Evolutionary conservation across 805 yeast species (phyloP), one percentile per base, ranked within the genome.

Genomic region (Ogataea paraovalis): DNA sequence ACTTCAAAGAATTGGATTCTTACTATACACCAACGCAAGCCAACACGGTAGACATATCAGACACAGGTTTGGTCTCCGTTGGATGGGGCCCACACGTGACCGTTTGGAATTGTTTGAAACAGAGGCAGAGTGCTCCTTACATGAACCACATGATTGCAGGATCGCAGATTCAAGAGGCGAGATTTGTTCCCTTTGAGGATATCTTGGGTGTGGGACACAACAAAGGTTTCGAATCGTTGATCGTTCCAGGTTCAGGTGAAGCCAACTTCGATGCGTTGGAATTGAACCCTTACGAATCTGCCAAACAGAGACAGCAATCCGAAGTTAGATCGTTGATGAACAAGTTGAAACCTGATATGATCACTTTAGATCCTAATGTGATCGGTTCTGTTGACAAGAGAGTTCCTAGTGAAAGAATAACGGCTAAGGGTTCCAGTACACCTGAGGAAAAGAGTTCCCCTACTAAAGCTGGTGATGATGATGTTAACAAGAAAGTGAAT

Each of bases 191-290:
- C 13, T 94, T 84, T 67, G 99, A 94, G 71, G 99, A 94, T 86
- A 72, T 92, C n/a, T 73, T 94, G 21, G 96, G 97, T 22, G 79
- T 86, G 10, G 97, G 97, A 2, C 95, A 89, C 63, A 74, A 78
- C 43, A 67, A 70, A 1, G 96, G 97, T 40, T 74, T 90, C 37
- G 78, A 84, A n/a, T 83, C 94, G n/a, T 57, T 94, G 50, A 85
- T 94, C 56, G 76, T 94, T 49, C 99, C 99, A 37, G 99, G 99
- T 22, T 74, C 97, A 38, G 99, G 99, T 73, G 99, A 94, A 71
- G 97, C 99, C 52, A 94, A 94, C 69, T 90, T 80, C 66, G 99
- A 94, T 72, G 90, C 98, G 2, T 68, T 90, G 65, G 99, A 94
- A 69, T 68, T 82, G 60, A 94, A 94, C 66, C 99, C 99, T 53